phyloP scores from a whole-genome alignment of 2,329 filamentous ascomycete species.

The Cadophora malorum region DNA sequence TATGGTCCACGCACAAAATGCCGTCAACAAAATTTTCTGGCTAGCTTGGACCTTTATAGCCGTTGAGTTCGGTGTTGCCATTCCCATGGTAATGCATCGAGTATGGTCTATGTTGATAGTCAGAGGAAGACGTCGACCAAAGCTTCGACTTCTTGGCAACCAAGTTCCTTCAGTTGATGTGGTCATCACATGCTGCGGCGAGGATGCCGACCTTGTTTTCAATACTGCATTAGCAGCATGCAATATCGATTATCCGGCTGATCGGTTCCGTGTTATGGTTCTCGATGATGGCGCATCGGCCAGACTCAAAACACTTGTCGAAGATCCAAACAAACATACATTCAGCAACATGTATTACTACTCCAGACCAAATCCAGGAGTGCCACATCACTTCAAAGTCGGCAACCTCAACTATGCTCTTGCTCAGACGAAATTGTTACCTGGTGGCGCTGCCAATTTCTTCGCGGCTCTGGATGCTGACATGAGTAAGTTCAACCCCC shows the following conservation, averaged over 20 bases:
- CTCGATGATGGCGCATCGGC: conserved; percentile 60
- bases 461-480: conserved; percentile 70
- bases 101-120: too few relatives aligned
- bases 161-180: conserved; percentile 61
- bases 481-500: conserved; percentile 53
- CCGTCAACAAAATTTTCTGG: too few relatives aligned
- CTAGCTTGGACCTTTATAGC: too few relatives aligned
- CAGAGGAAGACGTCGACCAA: too few relatives aligned
- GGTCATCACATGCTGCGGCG: conserved; percentile 63
- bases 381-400: conserved; percentile 57
- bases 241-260: conserved; percentile 59
- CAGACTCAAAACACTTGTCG: conserved; percentile 49
- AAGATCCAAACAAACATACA: conserved; percentile 48
- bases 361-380: conserved; percentile 43
- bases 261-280: conserved; percentile 60
- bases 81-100: too few relatives aligned
- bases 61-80: too few relatives aligned
- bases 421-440: conserved; percentile 55
- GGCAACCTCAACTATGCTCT: conserved; percentile 68
- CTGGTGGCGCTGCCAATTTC: conserved; percentile 60
- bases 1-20: too few relatives aligned
- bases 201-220: conserved; percentile 60
- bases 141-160: conserved; percentile 44
- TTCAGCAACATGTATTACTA: conserved; percentile 58
- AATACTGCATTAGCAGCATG: conserved; percentile 63